Evolutionary conservation across 495 filamentous ascomycete genomes (phyloP).

Genomic region (Parathielavia appendiculata): DNA sequence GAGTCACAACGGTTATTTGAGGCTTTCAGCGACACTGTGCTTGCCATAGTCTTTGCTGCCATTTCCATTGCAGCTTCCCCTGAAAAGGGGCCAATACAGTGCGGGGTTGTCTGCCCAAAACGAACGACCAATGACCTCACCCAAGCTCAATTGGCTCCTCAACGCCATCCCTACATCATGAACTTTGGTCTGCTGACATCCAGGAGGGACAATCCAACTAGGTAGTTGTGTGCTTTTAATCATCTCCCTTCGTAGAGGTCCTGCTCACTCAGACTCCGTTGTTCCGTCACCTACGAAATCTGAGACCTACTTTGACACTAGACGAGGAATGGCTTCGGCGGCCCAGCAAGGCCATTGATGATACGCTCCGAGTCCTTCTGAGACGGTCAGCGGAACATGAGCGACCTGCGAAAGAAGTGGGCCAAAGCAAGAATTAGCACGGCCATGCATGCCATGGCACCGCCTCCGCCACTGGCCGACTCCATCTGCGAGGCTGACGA

Average conservation of each 20-base stretch:
- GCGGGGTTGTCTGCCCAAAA: background rate
- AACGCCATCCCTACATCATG: slow-evolving; percentile 4
- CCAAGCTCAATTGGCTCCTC: background rate
- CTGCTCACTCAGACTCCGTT: background rate
- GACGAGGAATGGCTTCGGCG: background rate
- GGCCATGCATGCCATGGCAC: slow-evolving; percentile 17
- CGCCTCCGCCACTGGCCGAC: slow-evolving; percentile 35
- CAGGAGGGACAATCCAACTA: background rate
- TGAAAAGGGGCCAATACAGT: slow-evolving; percentile 8
- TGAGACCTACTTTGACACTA: background rate
- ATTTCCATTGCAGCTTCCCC: background rate
- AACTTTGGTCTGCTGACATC: background rate
- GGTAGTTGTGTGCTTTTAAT: background rate
- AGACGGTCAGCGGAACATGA: slow-evolving; percentile 51
- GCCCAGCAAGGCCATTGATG: background rate
- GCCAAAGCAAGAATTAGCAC: slow-evolving; percentile 67
- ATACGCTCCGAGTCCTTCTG: background rate
- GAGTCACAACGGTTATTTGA: too few species aligned
- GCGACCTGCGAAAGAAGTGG: slow-evolving; percentile 78
- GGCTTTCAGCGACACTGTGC: background rate
- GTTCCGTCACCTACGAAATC: background rate
- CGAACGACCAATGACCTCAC: slow-evolving; percentile 14
- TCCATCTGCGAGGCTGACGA: slow-evolving; percentile 51
- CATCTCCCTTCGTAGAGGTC: background rate
- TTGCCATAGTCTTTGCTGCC: background rate